Conservation (phyloP, 139 green algal species). For the Picochlorum costavermella region DNA sequence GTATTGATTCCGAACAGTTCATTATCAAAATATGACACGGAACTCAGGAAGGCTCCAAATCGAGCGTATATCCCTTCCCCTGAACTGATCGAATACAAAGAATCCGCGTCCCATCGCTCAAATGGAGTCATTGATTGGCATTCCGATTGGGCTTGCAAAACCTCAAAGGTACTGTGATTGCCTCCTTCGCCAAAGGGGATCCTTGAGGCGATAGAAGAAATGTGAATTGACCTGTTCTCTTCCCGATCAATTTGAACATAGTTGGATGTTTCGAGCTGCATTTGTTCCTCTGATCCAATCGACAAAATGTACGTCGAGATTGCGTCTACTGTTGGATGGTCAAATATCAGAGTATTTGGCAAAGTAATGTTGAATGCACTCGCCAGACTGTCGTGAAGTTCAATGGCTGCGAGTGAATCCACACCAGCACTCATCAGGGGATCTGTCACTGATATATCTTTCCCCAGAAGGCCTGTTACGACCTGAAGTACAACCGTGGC, state of each 20-base stretch:
- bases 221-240: not conserved
- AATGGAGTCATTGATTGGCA: conserved; percentile 13
- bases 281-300: not conserved
- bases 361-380: conserved; percentile 27
- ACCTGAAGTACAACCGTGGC: too few species aligned
- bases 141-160: too few species aligned
- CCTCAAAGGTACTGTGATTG: too few species aligned
- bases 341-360: conserved; percentile 49
- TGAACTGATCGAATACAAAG: not conserved
- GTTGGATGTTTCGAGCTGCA: not conserved
- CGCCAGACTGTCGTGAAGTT: conserved; percentile 61
- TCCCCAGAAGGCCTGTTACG: too few species aligned
- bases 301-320: not conserved
- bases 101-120: conserved; percentile 49
- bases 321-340: conserved; percentile 40
- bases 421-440: conserved; percentile 35
- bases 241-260: not conserved
- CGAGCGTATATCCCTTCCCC: conserved; percentile 18
- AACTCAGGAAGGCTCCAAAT: conserved; percentile 54
- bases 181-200: too few species aligned
- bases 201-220: not conserved
- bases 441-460: conserved; percentile 7
- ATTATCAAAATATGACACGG: conserved; percentile 53
- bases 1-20: conserved; percentile 43
- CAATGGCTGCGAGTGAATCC: conserved; percentile 66